A percentile compares a stretch with the other conserved stretches of the same genome.
Conservation (phyloP, 1,139 yeast genomes). For the Hemisphaericaspora xylofermentans region DNA sequence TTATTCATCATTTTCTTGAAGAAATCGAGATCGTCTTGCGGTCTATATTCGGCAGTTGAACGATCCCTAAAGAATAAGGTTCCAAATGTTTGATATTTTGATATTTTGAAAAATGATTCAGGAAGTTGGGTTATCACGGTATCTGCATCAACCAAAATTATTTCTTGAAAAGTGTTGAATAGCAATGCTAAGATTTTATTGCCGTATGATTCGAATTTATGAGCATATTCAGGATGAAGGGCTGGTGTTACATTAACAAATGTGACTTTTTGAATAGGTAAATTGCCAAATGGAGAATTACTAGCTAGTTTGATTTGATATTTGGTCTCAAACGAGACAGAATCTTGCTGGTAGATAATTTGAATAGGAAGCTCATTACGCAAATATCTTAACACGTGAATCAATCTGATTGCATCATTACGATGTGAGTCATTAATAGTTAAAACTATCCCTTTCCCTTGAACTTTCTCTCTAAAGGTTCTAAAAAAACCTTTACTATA, state of each 20-base stretch:
- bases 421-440: slow-evolving; percentile 31
- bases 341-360: slow-evolving; percentile 25
- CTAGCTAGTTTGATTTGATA: slow-evolving; percentile 24
- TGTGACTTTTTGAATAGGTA: slow-evolving; percentile 39
- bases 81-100: slow-evolving; percentile 37
- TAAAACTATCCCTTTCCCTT: slow-evolving; percentile 38
- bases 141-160: slow-evolving; percentile 51
- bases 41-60: slow-evolving; percentile 34
- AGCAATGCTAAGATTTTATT: slow-evolving; percentile 50
- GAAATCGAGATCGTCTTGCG: slow-evolving; percentile 28
- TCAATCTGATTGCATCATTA: slow-evolving; percentile 24
- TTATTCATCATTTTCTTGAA: slow-evolving; percentile 41
- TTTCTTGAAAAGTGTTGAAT: slow-evolving; percentile 50
- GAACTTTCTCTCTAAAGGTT: slow-evolving; percentile 19
- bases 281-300: slow-evolving; percentile 16
- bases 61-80: slow-evolving; percentile 51
- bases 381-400: slow-evolving; percentile 28
- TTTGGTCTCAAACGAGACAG: slow-evolving; percentile 23
- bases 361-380: slow-evolving; percentile 35
- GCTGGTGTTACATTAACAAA: slow-evolving; percentile 41
- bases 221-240: slow-evolving; percentile 23
- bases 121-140: slow-evolving; percentile 39
- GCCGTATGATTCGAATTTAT: slow-evolving; percentile 38
- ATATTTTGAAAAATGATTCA: slow-evolving; percentile 32
- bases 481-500: slow-evolving; percentile 17